Base-by-base conservation (phyloP, 257 asterid genomes). In the Leonotis leonurus region DNA sequence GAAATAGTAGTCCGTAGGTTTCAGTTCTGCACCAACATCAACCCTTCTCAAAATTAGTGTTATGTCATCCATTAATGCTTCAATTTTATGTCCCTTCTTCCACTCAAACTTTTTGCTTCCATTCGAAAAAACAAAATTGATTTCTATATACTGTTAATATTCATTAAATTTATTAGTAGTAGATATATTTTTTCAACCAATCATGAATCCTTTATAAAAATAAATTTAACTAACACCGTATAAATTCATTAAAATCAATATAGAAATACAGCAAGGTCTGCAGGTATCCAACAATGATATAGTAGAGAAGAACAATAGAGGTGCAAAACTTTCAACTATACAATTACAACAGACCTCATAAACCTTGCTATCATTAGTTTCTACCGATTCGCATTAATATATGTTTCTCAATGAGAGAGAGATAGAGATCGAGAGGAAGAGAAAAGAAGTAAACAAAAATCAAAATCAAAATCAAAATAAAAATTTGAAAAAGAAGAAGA, bases 331-430 rank as follows among this genome's bases (percentile, higher is more conserved):
- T 59, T 40, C 13, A 36, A 39, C 89, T 84, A 80, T 81, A 84
- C 84, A 78, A 55, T 83, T 83, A 72, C 67, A 70, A 65, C 66
- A 67, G 54, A 60, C 68, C 62, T 60, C 67, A 62, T 75, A 75
- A 65, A 68, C 61, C 72, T 67, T 62, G 72, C 73, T 72, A 76
- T 59, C 75, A 67, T 75, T 58, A 75, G 13, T 62, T 63, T 60
- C 73, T 73, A 60, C 48, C 21, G n/a, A 67, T 60, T 66, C 55
- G 62, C 69, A 48, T 35, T 61, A n/a, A n/a, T n/a, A 68, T 74
- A 45, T 65, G 67, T 78, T 67, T 76, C 52, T 72, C 76, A 60
- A 58, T 8, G 29, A 59, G n/a, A 60, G 20, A 62, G 26, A 63
- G 53, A 33, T 5, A 26, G 30, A 27, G n/a, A 60, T 2, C 10